Conservation (phyloP, 345 rosid genomes). For the Eucalyptus albens region DNA sequence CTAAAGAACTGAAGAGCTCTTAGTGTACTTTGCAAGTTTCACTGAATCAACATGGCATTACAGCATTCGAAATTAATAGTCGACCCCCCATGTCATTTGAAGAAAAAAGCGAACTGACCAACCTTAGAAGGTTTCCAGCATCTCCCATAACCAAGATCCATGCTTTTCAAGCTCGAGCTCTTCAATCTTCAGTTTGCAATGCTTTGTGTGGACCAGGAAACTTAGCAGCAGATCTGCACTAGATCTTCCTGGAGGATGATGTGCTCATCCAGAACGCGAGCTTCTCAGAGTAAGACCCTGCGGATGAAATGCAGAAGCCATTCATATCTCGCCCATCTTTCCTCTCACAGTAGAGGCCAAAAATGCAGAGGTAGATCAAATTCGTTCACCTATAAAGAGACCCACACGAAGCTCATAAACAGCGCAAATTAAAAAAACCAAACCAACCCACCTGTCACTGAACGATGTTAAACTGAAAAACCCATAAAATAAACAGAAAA, state of each 20-base stretch:
- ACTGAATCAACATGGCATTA: background rate
- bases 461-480: background rate
- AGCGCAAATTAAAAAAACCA: background rate
- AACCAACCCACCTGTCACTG: background rate
- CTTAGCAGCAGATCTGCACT: conserved; percentile 13
- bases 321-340: background rate
- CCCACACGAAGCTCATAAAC: conserved; percentile 39
- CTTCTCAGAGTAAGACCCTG: background rate
- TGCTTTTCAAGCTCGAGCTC: conserved; percentile 6
- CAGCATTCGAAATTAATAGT: background rate
- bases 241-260: background rate
- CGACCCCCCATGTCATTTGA: background rate
- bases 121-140: conserved; percentile 74
- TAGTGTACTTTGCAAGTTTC: background rate
- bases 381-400: conserved; percentile 10
- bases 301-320: background rate
- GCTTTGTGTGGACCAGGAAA: background rate
- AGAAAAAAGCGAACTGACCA: conserved; percentile 28
- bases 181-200: background rate
- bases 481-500: background rate
- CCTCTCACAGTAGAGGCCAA: conserved; percentile 9
- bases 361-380: conserved; percentile 19
- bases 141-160: conserved; percentile 60
- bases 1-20: background rate
- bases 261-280: background rate